A percentile compares a stretch with the other conserved stretches of the same genome.
Conservation (phyloP, 2,329 filamentous ascomycete genomes). For the Clonostachys solani region DNA sequence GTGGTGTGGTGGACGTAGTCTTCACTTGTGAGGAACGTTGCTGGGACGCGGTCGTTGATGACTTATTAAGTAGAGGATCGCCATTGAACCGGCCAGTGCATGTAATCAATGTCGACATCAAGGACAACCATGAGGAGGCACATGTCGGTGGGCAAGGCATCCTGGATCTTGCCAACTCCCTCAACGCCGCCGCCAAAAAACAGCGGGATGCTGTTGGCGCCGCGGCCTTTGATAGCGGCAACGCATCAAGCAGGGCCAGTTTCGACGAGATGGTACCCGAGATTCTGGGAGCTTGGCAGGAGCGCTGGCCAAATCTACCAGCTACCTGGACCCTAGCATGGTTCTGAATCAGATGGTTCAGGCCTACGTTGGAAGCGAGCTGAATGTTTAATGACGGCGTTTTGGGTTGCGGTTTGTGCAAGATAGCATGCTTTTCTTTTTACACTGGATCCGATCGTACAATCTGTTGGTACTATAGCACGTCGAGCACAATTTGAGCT, state of each 20-base stretch:
- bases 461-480: too few relatives aligned
- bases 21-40: constrained; percentile 97
- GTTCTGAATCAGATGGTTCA: constrained; percentile 54
- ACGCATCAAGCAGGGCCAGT: constrained; percentile 61
- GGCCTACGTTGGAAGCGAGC: too few relatives aligned
- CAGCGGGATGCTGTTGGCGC: constrained; percentile 67
- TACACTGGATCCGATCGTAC: too few relatives aligned
- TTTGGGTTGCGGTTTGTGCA: too few relatives aligned
- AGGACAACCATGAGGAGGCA: constrained; percentile 96
- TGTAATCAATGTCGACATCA: constrained; percentile 97
- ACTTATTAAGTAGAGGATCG: constrained; percentile 79
- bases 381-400: too few relatives aligned
- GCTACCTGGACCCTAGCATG: constrained; percentile 93
- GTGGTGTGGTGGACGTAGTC: constrained; percentile 86
- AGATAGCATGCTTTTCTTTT: too few relatives aligned
- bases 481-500: too few relatives aligned
- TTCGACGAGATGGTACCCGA: constrained; percentile 95
- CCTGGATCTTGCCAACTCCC: constrained; percentile 78
- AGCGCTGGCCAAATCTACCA: constrained; percentile 86
- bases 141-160: constrained; percentile 87
- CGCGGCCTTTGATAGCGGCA: constrained; percentile 65
- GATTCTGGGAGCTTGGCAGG: constrained; percentile 89
- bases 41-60: constrained; percentile 96
- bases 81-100: constrained; percentile 91
- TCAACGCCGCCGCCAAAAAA: constrained; percentile 76